These are phyloP conservation scores for Trifolium pratense DNA, from an alignment of 306 rosid genomes.

Conservation along the genomic window DNA sequence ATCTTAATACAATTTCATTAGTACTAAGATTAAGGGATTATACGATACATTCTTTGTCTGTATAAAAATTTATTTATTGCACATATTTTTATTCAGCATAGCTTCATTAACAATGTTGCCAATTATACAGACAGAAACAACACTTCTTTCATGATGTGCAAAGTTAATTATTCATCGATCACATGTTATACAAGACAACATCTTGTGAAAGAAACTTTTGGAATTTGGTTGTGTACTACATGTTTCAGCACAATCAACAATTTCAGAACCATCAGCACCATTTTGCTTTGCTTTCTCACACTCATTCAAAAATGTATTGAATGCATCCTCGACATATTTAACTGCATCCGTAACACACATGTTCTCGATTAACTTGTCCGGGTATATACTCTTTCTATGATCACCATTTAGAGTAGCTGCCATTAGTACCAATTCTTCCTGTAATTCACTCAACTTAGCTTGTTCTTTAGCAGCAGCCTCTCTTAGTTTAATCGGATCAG, in stretches of 20 bases:
- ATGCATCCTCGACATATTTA: conserved; percentile 54
- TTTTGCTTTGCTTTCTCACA: conserved; percentile 61
- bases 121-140: background rate
- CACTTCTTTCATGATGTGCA: background rate
- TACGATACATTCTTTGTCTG: no score
- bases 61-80: no score
- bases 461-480: conserved; percentile 49
- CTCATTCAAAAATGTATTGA: conserved; percentile 53
- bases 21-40: no score
- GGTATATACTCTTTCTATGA: conserved; percentile 52
- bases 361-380: conserved; percentile 57
- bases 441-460: conserved; percentile 58
- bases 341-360: conserved; percentile 57
- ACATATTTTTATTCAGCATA: no score
- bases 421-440: conserved; percentile 66
- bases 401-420: conserved; percentile 73
- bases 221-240: background rate
- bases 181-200: conserved; percentile 63
- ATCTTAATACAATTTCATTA: no score
- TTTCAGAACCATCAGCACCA: conserved; percentile 56
- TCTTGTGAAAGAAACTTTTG: conserved; percentile 47
- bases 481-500: conserved; percentile 54
- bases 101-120: background rate
- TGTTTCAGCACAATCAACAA: conserved; percentile 47
- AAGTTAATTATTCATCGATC: conserved; percentile 26